Percentiles rank a stretch among this genome's conserved stretches.
Conservation (phyloP, 2,329 filamentous ascomycete species). For the Penicillium italicum region DNA sequence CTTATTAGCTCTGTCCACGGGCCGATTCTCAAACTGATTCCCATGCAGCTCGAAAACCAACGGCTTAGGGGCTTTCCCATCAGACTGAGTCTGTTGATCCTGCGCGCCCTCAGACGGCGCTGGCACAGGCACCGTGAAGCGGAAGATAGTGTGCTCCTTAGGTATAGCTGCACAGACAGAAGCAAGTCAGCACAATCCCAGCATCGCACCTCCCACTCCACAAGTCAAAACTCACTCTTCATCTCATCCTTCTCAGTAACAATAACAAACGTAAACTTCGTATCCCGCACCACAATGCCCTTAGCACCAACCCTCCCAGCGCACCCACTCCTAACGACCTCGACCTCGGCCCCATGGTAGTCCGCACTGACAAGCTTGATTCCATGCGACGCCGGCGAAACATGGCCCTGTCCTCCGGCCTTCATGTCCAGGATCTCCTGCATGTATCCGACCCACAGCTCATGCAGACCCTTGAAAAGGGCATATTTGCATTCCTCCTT, state of each 20-base stretch:
- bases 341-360: conserved; percentile 79
- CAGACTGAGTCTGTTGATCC: conserved; percentile 35
- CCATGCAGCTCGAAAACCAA: conserved; percentile 82
- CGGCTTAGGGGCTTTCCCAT: conserved; percentile 1
- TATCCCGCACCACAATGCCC: conserved; percentile 87
- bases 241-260: conserved; percentile 67
- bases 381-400: conserved; percentile 55
- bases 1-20: conserved; percentile 79
- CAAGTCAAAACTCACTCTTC: conserved; percentile 53
- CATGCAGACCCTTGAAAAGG: conserved; percentile 72
- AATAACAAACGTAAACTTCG: conserved; percentile 80
- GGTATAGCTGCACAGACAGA: conserved; percentile 58
- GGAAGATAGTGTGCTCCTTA: conserved; percentile 86
- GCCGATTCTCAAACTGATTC: conserved; percentile 77
- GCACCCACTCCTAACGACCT: conserved; percentile 79
- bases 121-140: conserved; percentile 62
- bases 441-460: conserved; percentile 81
- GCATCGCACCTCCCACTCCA: neutral
- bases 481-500: conserved; percentile 65
- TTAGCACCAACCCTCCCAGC: conserved; percentile 74
- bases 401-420: conserved; percentile 28
- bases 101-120: conserved; percentile 16
- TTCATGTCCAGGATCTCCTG: conserved; percentile 70
- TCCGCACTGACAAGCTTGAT: conserved; percentile 76
- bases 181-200: neutral